Conservation (phyloP, 805 yeast species). For the Tetrapisispora pingtungensis region DNA sequence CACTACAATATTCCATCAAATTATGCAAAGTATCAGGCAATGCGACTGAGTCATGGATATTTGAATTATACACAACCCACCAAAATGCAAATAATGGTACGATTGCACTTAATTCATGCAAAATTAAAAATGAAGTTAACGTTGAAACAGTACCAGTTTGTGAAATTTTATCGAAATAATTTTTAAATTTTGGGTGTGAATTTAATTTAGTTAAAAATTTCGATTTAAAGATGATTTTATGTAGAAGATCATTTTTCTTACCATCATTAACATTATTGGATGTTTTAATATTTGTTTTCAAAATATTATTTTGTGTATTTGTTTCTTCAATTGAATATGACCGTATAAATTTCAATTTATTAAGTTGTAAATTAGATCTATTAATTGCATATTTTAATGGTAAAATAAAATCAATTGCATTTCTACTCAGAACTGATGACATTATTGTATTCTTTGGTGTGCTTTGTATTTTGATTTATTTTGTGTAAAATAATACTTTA, state of each 20-base stretch:
- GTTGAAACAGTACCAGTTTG: conserved; percentile 26
- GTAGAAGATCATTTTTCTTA: conserved; percentile 10
- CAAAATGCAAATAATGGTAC: conserved; percentile 60
- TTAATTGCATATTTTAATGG: background rate
- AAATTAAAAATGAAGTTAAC: conserved; percentile 50
- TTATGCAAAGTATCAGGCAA: conserved; percentile 18
- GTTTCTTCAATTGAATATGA: background rate
- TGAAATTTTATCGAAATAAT: conserved; percentile 20
- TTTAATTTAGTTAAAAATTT: conserved; percentile 19
- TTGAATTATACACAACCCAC: conserved; percentile 52
- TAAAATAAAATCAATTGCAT: background rate
- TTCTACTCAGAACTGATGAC: background rate
- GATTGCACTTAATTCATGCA: conserved; percentile 70
- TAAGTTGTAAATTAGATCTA: too few species aligned
- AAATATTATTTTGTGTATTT: background rate
- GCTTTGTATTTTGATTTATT: too few species aligned
- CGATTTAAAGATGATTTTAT: conserved; percentile 20
- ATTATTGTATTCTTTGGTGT: background rate
- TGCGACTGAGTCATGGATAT: conserved; percentile 25
- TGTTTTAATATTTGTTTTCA: background rate
- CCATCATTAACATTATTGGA: background rate
- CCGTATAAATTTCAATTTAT: background rate
- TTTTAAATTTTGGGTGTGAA: conserved; percentile 18
- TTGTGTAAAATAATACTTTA: too few species aligned
- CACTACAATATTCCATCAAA: conserved; percentile 48